These are phyloP conservation scores for Coniophora puteana DNA, from an alignment of 1,284 basidiomycete genomes.

Conservation along the genomic window DNA sequence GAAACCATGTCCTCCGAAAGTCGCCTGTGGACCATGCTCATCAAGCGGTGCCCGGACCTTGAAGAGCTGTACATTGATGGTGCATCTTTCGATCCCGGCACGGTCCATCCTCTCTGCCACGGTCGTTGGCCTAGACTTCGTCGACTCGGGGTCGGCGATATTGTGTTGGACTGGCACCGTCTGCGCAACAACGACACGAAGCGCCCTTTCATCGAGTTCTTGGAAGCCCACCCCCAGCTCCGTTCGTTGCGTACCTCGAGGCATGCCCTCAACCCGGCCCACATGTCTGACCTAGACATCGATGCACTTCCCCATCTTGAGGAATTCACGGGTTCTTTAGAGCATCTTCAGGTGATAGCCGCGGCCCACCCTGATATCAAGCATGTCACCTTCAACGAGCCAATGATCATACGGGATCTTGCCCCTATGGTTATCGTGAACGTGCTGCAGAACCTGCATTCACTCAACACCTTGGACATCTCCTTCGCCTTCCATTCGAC, in stretches of 20 bases:
- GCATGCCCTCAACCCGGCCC: constrained; percentile 50
- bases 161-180: constrained; percentile 49
- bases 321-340: constrained; percentile 46
- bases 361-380: constrained; percentile 39
- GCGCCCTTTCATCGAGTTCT: constrained; percentile 57
- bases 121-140: constrained; percentile 63
- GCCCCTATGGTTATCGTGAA: constrained; percentile 56
- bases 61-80: constrained; percentile 60
- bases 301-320: constrained; percentile 46
- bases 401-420: constrained; percentile 61
- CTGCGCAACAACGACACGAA: constrained; percentile 34
- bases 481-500: constrained; percentile 65
- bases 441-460: constrained; percentile 50
- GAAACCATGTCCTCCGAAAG: constrained; percentile 20
- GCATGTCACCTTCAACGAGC: constrained; percentile 57
- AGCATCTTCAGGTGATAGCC: constrained; percentile 56
- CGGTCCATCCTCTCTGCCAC: constrained; percentile 33
- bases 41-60: constrained; percentile 54
- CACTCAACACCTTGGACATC: constrained; percentile 53
- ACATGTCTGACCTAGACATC: constrained; percentile 44
- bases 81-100: constrained; percentile 42
- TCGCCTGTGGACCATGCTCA: constrained; percentile 66
- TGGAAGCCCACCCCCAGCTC: constrained; percentile 59
- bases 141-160: constrained; percentile 56
- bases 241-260: constrained; percentile 51